These are phyloP conservation scores for Mikania micrantha DNA, from an alignment of 129 eudicot species.

Conservation along the genomic window DNA sequence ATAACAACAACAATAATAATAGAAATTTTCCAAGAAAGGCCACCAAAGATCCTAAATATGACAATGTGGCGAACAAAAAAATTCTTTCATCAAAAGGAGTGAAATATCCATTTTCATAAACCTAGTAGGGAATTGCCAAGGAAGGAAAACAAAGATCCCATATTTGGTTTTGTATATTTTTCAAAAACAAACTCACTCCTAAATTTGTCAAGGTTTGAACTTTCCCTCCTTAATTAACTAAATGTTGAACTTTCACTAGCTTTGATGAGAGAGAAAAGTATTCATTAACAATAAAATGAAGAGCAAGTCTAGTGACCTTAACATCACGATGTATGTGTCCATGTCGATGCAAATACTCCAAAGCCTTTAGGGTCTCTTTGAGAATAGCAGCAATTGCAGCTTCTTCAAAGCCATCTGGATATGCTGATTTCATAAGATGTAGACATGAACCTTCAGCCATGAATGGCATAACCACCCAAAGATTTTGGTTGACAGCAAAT, in stretches of 20 bases:
- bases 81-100: neutral
- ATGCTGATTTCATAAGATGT: slow-evolving; percentile 93
- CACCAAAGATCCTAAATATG: neutral
- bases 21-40: neutral
- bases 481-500: slow-evolving; percentile 80
- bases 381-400: slow-evolving; percentile 73
- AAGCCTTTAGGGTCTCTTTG: slow-evolving; percentile 91
- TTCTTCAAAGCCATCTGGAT: slow-evolving; percentile 95
- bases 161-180: neutral
- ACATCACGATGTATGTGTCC: slow-evolving; percentile 99
- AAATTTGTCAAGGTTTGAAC: neutral
- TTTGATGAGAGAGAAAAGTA: neutral
- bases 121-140: neutral
- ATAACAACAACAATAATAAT: neutral
- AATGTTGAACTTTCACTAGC: neutral
- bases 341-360: slow-evolving; percentile 83
- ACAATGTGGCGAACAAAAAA: neutral
- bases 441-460: slow-evolving; percentile 99
- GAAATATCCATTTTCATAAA: neutral
- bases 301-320: slow-evolving; percentile 45
- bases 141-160: neutral
- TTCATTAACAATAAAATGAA: neutral
- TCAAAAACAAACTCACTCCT: neutral
- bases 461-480: slow-evolving; percentile 99
- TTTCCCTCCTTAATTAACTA: neutral